Percentiles rank a stretch among this genome's conserved stretches.
phyloP scores from a whole-genome alignment of 2,329 filamentous ascomycete genomes.

The Arthrobotrys musiformis region DNA sequence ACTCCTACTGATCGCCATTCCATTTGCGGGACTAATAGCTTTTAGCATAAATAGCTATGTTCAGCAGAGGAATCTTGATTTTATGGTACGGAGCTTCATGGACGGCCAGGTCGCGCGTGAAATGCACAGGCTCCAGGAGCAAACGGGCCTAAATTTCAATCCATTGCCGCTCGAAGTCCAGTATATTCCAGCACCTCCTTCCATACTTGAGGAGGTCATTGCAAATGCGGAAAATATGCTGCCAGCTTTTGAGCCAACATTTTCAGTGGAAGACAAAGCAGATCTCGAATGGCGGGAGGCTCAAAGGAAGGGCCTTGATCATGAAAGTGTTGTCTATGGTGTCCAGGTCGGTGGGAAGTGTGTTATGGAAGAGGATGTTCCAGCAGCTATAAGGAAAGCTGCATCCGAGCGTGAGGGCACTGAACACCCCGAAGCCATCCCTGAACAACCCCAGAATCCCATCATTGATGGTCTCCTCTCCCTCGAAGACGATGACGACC shows the following conservation, averaged over 20 bases:
- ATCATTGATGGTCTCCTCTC: not conserved
- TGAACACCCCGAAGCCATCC: not conserved
- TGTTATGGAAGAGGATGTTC: slow-evolving; percentile 49
- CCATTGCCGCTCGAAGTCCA: not conserved
- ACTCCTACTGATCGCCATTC: slow-evolving; percentile 42
- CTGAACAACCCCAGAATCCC: not conserved
- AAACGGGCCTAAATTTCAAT: slow-evolving; percentile 9
- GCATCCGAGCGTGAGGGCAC: slow-evolving; percentile 28
- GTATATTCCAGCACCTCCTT: slow-evolving; percentile 23
- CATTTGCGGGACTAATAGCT: slow-evolving; percentile 40
- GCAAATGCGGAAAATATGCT: slow-evolving; percentile 17
- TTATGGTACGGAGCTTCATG: slow-evolving; percentile 48
- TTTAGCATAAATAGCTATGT: slow-evolving; percentile 53
- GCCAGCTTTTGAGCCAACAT: not conserved
- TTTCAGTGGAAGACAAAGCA: slow-evolving; percentile 30
- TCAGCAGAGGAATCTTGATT: slow-evolving; percentile 44
- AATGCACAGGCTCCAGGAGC: slow-evolving; percentile 45
- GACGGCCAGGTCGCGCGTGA: slow-evolving; percentile 33
- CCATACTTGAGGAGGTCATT: slow-evolving; percentile 14
- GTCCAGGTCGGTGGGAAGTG: slow-evolving; percentile 50
- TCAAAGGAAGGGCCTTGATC: slow-evolving; percentile 37
- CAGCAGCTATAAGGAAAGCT: slow-evolving; percentile 40
- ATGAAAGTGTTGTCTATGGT: slow-evolving; percentile 47
- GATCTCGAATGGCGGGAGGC: slow-evolving; percentile 37
- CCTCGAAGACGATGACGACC: not conserved